Conservation (phyloP, 2,329 filamentous ascomycete species). For the Botrytis cinerea region DNA sequence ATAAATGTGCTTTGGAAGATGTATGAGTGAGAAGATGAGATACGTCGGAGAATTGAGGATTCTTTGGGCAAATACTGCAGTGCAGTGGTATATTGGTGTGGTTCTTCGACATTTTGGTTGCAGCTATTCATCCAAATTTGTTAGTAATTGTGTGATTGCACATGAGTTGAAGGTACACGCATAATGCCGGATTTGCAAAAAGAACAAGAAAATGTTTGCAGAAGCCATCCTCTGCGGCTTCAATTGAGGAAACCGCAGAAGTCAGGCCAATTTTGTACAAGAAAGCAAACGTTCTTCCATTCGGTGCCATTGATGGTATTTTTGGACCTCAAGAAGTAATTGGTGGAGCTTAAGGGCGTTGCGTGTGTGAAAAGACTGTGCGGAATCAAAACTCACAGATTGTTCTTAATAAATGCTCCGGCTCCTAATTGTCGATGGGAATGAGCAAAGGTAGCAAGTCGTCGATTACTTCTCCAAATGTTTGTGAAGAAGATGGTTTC, state of each 20-base stretch:
- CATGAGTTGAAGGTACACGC: background rate
- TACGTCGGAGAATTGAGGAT: constrained; percentile 81
- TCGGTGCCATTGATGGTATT: background rate
- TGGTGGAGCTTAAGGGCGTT: background rate
- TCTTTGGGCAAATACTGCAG: constrained; percentile 82
- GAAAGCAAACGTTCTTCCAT: background rate
- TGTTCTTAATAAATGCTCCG: constrained; percentile 16
- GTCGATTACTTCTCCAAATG: constrained; percentile 30
- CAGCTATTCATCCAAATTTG: constrained; percentile 15
- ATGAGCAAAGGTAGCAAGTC: constrained; percentile 38
- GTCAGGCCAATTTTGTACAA: too few species aligned
- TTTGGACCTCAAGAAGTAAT: background rate
- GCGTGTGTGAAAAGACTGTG: background rate
- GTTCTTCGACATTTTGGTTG: constrained; percentile 34
- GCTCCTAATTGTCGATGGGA: constrained; percentile 24
- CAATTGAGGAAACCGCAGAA: background rate
- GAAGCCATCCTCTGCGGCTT: background rate
- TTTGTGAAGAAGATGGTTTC: constrained; percentile 23
- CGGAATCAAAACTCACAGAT: constrained; percentile 2
- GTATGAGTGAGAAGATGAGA: constrained; percentile 93
- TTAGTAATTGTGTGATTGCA: constrained; percentile 22
- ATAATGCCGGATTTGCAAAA: background rate
- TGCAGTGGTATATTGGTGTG: constrained; percentile 60
- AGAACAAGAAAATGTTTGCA: background rate
- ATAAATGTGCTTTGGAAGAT: constrained; percentile 87